These are phyloP conservation scores for Saturnispora ahearnii DNA, from an alignment of 805 yeast species.

Conservation along the genomic window DNA sequence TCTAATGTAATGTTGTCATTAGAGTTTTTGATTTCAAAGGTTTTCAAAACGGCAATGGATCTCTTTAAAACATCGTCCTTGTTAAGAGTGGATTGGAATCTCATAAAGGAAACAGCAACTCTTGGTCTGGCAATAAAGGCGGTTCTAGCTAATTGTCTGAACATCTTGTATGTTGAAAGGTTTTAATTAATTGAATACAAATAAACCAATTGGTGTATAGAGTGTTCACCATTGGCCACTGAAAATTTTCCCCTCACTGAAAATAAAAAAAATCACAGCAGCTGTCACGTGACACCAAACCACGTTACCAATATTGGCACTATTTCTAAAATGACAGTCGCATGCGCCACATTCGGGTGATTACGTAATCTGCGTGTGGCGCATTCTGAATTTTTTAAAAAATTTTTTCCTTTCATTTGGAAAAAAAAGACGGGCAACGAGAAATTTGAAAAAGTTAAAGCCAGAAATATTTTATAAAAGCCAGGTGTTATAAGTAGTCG, in stretches of 20 bases:
- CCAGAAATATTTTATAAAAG: no score
- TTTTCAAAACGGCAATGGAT: constrained; percentile 67
- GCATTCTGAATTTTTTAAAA: background rate
- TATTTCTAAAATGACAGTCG: background rate
- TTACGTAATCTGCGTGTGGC: background rate
- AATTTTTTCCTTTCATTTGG: background rate
- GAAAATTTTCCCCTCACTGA: background rate
- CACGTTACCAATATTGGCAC: background rate
- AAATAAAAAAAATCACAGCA: background rate
- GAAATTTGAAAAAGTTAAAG: no score
- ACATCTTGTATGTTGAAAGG: constrained; percentile 5
- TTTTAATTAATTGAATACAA: background rate
- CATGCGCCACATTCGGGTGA: background rate
- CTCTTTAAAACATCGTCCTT: constrained; percentile 76
- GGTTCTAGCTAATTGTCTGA: constrained; percentile 19
- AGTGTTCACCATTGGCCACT: background rate
- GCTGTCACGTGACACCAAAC: background rate
- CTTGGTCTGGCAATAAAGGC: constrained; percentile 10
- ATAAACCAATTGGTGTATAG: background rate
- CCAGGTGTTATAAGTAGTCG: background rate
- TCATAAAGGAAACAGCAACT: constrained; percentile 3
- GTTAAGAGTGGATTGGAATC: constrained; percentile 34
- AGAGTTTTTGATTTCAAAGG: constrained; percentile 33
- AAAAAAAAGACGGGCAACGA: no score
- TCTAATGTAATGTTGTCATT: constrained; percentile 25